A percentile compares a stretch with the other conserved stretches of the same genome.
Evolutionary conservation across 208 protist genomes (phyloP).

Genomic region (Phytomonas francai): DNA sequence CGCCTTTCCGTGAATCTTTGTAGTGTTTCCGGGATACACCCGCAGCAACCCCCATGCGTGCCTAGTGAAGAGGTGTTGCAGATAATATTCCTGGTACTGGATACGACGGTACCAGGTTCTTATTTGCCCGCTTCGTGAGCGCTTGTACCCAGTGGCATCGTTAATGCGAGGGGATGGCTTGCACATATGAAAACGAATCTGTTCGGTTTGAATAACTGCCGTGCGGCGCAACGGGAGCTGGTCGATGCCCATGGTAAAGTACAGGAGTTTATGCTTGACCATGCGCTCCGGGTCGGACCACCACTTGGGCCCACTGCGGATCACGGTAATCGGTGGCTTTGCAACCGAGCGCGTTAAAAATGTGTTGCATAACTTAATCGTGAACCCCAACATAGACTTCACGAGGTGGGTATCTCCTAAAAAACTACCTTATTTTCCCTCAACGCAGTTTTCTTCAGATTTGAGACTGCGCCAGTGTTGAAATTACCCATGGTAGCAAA

Average conservation of each 20-base stretch:
- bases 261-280: constrained; percentile 84
- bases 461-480: background rate
- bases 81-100: constrained; percentile 88
- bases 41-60: constrained; percentile 79
- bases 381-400: constrained; percentile 6
- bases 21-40: constrained; percentile 81
- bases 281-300: constrained; percentile 85
- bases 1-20: constrained; percentile 75
- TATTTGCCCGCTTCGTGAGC: constrained; percentile 60
- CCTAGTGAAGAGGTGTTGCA: constrained; percentile 85
- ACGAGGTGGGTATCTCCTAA: constrained; percentile 28
- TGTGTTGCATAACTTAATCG: constrained; percentile 37
- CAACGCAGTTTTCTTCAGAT: background rate
- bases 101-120: constrained; percentile 84
- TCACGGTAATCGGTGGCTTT: constrained; percentile 69
- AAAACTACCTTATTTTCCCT: constrained; percentile 3
- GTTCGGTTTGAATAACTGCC: constrained; percentile 76
- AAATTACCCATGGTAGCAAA: background rate
- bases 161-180: constrained; percentile 52
- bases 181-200: constrained; percentile 76
- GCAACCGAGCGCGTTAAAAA: constrained; percentile 73
- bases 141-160: constrained; percentile 84
- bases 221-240: constrained; percentile 82
- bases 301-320: constrained; percentile 75
- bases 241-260: constrained; percentile 86